Evolutionary conservation across 768 basidiomycete genomes (phyloP).

Genomic region (Lyophyllum semitale): DNA sequence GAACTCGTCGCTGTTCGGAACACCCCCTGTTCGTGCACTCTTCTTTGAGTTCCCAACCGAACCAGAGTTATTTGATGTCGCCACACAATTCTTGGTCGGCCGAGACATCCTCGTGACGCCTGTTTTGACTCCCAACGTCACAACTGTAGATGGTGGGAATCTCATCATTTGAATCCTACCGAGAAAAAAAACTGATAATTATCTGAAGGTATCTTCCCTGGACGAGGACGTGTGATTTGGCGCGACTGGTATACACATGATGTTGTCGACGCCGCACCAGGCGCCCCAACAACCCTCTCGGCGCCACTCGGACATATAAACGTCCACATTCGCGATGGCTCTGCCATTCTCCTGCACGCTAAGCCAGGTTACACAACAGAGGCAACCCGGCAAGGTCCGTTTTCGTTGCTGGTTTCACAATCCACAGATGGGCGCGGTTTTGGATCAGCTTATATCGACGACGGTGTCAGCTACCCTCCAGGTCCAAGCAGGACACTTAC

Average conservation of each 20-base stretch:
- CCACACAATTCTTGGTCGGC: slow-evolving; percentile 75
- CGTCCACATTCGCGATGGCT: slow-evolving; percentile 72
- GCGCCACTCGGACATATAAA: slow-evolving; percentile 78
- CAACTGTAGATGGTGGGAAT: slow-evolving; percentile 59
- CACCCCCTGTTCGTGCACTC: slow-evolving; percentile 73
- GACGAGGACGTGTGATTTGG: slow-evolving; percentile 59
- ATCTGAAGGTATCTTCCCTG: slow-evolving; percentile 61
- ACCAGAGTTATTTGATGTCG: slow-evolving; percentile 59
- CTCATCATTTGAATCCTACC: background rate
- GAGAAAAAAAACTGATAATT: background rate
- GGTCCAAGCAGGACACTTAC: slow-evolving; percentile 50
- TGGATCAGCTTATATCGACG: slow-evolving; percentile 69
- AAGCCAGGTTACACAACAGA: slow-evolving; percentile 67
- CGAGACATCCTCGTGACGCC: slow-evolving; percentile 74
- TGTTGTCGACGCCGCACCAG: slow-evolving; percentile 42
- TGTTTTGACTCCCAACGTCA: slow-evolving; percentile 67
- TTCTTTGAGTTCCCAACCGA: slow-evolving; percentile 81
- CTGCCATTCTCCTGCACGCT: slow-evolving; percentile 64
- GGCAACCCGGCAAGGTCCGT: slow-evolving; percentile 65
- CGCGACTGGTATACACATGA: slow-evolving; percentile 76
- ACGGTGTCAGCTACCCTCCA: slow-evolving; percentile 64
- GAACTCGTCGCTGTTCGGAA: slow-evolving; percentile 61
- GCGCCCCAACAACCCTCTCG: slow-evolving; percentile 49
- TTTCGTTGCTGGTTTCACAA: slow-evolving; percentile 61
- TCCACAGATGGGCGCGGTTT: slow-evolving; percentile 47